phyloP scores from a whole-genome alignment of 2,329 filamentous ascomycete species.

The Pleurostoma richardsiae region DNA sequence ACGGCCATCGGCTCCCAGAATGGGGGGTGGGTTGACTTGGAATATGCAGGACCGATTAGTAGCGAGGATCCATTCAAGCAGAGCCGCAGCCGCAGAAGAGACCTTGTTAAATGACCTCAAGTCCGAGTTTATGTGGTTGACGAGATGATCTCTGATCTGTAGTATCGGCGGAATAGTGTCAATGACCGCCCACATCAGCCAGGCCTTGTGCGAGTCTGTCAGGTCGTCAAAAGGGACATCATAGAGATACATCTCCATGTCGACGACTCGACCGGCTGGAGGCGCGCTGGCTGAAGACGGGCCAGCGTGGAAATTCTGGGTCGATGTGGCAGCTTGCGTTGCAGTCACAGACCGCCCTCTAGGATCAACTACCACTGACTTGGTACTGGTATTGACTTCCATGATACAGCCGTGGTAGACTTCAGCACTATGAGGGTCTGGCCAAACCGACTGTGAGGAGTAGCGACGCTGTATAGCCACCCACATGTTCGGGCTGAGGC shows the following conservation, averaged over 20 bases:
- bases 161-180: slow-evolving; percentile 56
- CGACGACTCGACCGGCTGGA: neutral
- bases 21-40: slow-evolving; percentile 50
- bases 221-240: slow-evolving; percentile 54
- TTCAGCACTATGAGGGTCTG: too few relatives aligned
- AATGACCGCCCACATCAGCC: slow-evolving; percentile 46
- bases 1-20: too few relatives aligned
- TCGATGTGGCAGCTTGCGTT: neutral
- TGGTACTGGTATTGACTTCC: neutral
- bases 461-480: neutral
- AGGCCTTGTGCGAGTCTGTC: slow-evolving; percentile 34
- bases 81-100: slow-evolving; percentile 57
- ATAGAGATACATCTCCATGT: slow-evolving; percentile 33
- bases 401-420: neutral
- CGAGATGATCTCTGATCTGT: slow-evolving; percentile 48
- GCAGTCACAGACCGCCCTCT: neutral
- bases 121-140: slow-evolving; percentile 25
- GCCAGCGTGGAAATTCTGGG: too few relatives aligned
- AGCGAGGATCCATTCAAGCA: slow-evolving; percentile 83
- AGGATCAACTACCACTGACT: neutral
- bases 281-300: too few relatives aligned
- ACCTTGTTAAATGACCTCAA: slow-evolving; percentile 49
- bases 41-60: slow-evolving; percentile 86
- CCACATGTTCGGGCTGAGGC: slow-evolving; percentile 2
- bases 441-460: too few relatives aligned